Evolutionary conservation across 495 filamentous ascomycete species (phyloP), one percentile per base, ranked within the genome.

Genomic region (Trichoderma asperelloides): DNA sequence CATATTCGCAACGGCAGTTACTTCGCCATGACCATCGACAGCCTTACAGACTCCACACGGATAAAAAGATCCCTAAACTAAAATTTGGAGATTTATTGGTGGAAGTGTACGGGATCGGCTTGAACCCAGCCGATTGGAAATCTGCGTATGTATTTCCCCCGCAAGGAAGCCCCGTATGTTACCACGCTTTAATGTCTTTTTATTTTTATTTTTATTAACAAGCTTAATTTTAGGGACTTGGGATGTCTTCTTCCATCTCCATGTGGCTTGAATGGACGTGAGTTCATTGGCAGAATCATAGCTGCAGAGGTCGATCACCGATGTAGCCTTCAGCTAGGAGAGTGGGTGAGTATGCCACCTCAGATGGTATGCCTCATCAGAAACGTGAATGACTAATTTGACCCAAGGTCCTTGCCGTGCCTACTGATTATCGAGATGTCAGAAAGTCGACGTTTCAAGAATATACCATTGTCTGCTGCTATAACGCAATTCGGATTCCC

Each of bases 111-210:
- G 84, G 82, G 11, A 84, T 90, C 74, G 88, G 88, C 3, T 74
- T 91, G 64, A 90, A 90, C 74, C 88, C 87, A 3, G 84, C 90
- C 62, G 88, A 91, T 73, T 90, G 88, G 88, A 90, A 90, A 77
- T 84, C 81, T 70, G 86, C 86, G 86, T 88, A 79, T 41, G 81
- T 80, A 49, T 40, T 28, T 45, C 65, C 68, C 15, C 25, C 28
- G 37, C 15, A 6, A 23, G 0, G 7, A 15, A 0, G 11, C 30
- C 15, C 37, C 62, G 55, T 27, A 39, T 51, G 9, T 11, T 23
- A 37, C 12, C 28, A 30, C 15, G 15, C 33, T 60, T 4, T 23
- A 40, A 16, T 25, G 39, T 3, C 11, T 37, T 37, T 37, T 0
- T 2, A n/a, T n/a, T n/a, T n/a, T n/a, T n/a, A n/a, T 37, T 37